Conservation (phyloP, 2,329 filamentous ascomycete genomes). For the Catunica adiposa region DNA sequence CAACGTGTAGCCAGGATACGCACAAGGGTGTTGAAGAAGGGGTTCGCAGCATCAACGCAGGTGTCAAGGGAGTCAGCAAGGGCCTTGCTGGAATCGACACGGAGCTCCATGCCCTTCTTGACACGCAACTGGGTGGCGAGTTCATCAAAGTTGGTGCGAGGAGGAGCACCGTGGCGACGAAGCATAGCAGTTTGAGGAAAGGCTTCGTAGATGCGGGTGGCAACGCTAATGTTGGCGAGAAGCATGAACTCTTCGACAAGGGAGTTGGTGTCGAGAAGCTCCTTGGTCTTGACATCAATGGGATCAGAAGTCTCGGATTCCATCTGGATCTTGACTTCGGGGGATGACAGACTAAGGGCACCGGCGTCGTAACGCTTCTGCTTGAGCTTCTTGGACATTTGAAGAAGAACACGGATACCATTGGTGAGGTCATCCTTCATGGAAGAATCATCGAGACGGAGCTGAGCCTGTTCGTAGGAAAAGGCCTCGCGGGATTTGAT, state of each 20-base stretch:
- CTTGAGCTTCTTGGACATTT: conserved; percentile 80
- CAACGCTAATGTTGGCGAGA: conserved; percentile 90
- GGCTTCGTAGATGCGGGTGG: conserved; percentile 71
- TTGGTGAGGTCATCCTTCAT: conserved; percentile 79
- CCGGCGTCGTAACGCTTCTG: conserved; percentile 94
- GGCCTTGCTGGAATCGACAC: conserved; percentile 75
- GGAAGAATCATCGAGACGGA: conserved; percentile 76
- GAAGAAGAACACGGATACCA: conserved; percentile 73
- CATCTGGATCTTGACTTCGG: conserved; percentile 88
- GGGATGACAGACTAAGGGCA: conserved; percentile 88
- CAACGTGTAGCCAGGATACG: conserved; percentile 95
- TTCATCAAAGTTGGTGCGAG: conserved; percentile 93
- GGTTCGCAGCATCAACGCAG: conserved; percentile 63
- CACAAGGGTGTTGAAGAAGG: conserved; percentile 97
- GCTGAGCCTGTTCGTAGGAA: conserved; percentile 90
- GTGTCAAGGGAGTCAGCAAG: conserved; percentile 80
- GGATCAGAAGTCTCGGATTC: conserved; percentile 82
- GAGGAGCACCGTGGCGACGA: conserved; percentile 78
- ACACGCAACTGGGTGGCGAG: conserved; percentile 78
- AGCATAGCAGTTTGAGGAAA: conserved; percentile 94
- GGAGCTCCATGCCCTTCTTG: conserved; percentile 65
- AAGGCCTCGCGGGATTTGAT: conserved; percentile 95
- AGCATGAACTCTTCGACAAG: conserved; percentile 99
- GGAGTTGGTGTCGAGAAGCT: conserved; percentile 87
- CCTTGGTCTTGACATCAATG: conserved; percentile 89